Conservation (phyloP, 495 filamentous ascomycete species). For the Daldinia caldariorum region DNA sequence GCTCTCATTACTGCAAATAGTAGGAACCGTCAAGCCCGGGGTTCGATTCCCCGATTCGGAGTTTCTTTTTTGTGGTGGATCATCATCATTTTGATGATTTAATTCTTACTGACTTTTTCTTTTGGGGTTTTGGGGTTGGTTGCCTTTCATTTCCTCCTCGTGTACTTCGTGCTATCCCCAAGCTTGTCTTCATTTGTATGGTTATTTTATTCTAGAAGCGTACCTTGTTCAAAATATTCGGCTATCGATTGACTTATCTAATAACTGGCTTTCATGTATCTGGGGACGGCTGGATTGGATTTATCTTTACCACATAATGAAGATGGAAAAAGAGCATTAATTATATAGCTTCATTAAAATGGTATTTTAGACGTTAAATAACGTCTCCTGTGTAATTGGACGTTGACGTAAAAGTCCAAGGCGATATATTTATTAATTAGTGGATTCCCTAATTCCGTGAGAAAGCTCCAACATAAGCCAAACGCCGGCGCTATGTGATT, state of each 20-base stretch:
- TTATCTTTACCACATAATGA: not conserved
- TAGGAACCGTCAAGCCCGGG: slow-evolving; percentile 49
- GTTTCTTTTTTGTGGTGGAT: slow-evolving; percentile 22
- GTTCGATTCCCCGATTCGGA: slow-evolving; percentile 55
- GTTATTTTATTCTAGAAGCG: too few species aligned
- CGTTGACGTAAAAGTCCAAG: too few species aligned
- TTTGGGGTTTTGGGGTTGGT: not conserved
- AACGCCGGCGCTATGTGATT: slow-evolving; percentile 49
- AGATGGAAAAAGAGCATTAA: too few species aligned
- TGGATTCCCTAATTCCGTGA: not conserved
- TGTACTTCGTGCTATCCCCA: not conserved
- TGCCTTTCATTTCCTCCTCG: not conserved
- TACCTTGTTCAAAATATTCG: too few species aligned
- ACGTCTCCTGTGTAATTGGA: too few species aligned
- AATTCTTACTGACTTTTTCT: not conserved
- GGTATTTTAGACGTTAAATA: too few species aligned
- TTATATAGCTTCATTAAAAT: too few species aligned
- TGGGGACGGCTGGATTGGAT: not conserved
- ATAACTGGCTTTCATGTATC: too few species aligned
- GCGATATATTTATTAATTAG: too few species aligned
- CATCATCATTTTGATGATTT: too few species aligned
- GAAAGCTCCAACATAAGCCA: slow-evolving; percentile 17
- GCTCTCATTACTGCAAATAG: slow-evolving; percentile 34
- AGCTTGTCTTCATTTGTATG: not conserved
- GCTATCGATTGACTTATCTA: too few species aligned